phyloP scores from a whole-genome alignment of 106 monocot genomes.

The Phalaenopsis equestris region DNA sequence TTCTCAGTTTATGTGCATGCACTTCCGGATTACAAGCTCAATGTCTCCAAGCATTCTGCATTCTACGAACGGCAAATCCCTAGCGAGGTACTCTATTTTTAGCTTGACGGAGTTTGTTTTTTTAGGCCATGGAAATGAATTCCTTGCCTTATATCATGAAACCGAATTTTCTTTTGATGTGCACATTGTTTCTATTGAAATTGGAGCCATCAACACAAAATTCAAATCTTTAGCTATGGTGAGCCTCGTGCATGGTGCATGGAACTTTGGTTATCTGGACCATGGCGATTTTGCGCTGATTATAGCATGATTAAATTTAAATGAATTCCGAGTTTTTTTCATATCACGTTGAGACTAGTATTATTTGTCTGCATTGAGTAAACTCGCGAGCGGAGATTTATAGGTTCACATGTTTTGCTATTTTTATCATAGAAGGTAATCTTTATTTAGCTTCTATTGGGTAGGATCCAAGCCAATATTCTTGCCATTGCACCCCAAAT shows the following conservation, averaged over 20 bases:
- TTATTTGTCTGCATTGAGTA: neutral
- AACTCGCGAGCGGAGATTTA: neutral
- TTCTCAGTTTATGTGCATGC: slow-evolving; percentile 23
- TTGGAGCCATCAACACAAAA: neutral
- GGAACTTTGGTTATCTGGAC: neutral
- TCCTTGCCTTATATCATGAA: neutral
- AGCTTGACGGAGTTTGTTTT: neutral
- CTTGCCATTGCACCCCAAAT: neutral
- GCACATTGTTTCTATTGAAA: neutral
- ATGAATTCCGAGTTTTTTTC: neutral
- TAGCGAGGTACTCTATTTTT: slow-evolving; percentile 18
- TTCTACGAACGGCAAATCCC: slow-evolving; percentile 21
- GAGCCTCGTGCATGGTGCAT: neutral
- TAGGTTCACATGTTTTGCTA: neutral
- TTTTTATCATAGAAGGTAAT: too few relatives aligned
- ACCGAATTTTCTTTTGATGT: neutral
- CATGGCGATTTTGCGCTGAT: neutral
- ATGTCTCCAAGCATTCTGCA: slow-evolving; percentile 15
- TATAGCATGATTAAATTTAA: neutral
- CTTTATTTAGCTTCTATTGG: too few relatives aligned
- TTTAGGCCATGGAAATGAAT: neutral
- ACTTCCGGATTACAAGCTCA: slow-evolving; percentile 22
- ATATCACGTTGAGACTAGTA: neutral
- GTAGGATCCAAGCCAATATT: neutral
- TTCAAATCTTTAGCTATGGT: too few relatives aligned